Evolutionary conservation across 805 yeast genomes (phyloP), one percentile per base, ranked within the genome.

Genomic region (Myxozyma monticola): DNA sequence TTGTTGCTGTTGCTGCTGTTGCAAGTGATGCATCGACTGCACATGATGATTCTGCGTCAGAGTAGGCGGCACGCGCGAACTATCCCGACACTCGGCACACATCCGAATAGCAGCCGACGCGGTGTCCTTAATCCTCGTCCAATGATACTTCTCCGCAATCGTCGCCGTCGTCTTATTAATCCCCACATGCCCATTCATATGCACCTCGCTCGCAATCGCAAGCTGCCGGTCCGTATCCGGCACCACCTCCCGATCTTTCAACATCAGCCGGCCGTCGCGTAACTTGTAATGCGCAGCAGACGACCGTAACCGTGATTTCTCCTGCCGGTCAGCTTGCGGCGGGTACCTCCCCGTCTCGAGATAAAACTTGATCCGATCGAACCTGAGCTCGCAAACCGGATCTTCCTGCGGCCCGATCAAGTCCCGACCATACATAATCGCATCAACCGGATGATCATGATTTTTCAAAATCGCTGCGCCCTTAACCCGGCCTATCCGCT

Each of bases 391-490:
- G 1, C 79, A 78, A 21, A 69, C 64, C 1, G 77, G 69, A 34
- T 79, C 75, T 48, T 78, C 81, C 0, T 71, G 68, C 36, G 73
- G 68, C 48, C 79, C 81, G 4, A 83, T 79, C 45, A 91, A 73
- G 60, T 86, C 91, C 52, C 86, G 76, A 1, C 96, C 96, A 66
- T 88, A 91, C 39, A 88, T 84, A 18, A 86, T 72, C 0, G 95
- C 87, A 67, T 90, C 96, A 1, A 90, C 93, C 0, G 96, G 86
- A 37, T 79, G 78, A 51, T 85, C 90, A 59, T 83, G 83, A 30
- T 91, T 95, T 65, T 87, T 87, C 57, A 91, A 72, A 48, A 88
- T 81, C 9, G 95, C 98, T 4, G 96, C 95, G n/a, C 85, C 82
- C 58, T 84, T 85, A 40, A 91, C 74, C 37, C 85, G 77, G 1